Evolutionary conservation across 2,329 filamentous ascomycete genomes (phyloP).

Genomic region (Hymenotorrendiella dingleyae): DNA sequence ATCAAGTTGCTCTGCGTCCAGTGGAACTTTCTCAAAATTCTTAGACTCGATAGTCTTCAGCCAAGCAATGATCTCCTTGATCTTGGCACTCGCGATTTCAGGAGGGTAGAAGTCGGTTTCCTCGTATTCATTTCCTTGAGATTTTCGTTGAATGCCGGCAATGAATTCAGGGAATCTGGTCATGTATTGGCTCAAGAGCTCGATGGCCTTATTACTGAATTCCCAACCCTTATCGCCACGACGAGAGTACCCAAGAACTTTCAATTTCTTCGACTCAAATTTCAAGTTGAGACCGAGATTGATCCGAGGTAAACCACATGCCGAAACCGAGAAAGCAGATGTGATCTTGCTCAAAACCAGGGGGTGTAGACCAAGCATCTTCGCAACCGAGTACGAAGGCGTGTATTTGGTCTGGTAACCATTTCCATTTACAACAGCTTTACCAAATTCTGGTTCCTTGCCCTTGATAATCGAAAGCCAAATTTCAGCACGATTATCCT

Average conservation of each 20-base stretch:
- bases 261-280: slow-evolving; percentile 91
- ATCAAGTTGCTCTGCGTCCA: slow-evolving; percentile 94
- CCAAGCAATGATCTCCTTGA: slow-evolving; percentile 93
- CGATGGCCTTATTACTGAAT: slow-evolving; percentile 79
- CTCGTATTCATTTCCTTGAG: slow-evolving; percentile 74
- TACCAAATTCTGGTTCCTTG: slow-evolving; percentile 77
- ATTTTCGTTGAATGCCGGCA: slow-evolving; percentile 77
- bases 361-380: slow-evolving; percentile 73
- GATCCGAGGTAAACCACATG: slow-evolving; percentile 68
- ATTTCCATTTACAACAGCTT: slow-evolving; percentile 62
- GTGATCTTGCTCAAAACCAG: slow-evolving; percentile 93
- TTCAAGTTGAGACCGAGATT: slow-evolving; percentile 95
- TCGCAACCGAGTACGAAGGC: slow-evolving; percentile 84
- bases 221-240: slow-evolving; percentile 88
- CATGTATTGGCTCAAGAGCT: slow-evolving; percentile 84
- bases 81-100: slow-evolving; percentile 65
- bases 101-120: slow-evolving; percentile 83
- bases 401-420: slow-evolving; percentile 70
- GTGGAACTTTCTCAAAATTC: slow-evolving; percentile 89
- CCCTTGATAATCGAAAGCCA: slow-evolving; percentile 66
- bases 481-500: slow-evolving; percentile 69
- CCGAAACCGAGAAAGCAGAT: slow-evolving; percentile 80
- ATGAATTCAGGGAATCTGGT: slow-evolving; percentile 93
- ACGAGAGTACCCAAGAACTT: slow-evolving; percentile 91
- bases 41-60: slow-evolving; percentile 86